Conservation (phyloP, 768 basidiomycete genomes). For the Amanita muscaria region DNA sequence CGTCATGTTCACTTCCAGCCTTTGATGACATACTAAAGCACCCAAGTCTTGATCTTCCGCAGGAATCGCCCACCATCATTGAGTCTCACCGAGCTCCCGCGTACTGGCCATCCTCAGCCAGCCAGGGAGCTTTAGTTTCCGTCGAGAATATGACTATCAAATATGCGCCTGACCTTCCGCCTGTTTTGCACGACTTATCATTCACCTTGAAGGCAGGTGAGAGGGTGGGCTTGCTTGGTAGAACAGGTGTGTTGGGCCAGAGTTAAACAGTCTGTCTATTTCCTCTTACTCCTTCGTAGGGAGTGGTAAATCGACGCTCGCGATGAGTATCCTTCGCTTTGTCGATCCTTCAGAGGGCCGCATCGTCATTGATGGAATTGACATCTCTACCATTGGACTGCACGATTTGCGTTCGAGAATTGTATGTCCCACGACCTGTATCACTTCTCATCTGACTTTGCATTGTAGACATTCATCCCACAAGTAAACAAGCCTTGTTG, state of each 20-base stretch:
- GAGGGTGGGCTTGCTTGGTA: constrained; percentile 70
- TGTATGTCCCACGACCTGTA: constrained; percentile 29
- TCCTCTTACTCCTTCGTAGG: constrained; percentile 40
- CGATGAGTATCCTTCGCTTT: constrained; percentile 21
- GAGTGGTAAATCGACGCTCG: constrained; percentile 9
- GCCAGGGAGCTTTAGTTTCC: constrained; percentile 45
- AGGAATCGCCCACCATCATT: constrained; percentile 74
- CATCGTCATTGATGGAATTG: constrained; percentile 82
- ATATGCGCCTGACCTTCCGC: constrained; percentile 78
- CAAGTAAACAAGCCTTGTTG: constrained; percentile 29
- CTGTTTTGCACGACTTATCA: constrained; percentile 68
- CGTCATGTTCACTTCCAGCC: background rate
- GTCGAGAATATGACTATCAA: constrained; percentile 74
- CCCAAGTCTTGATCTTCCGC: constrained; percentile 60
- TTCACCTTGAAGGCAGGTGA: constrained; percentile 66
- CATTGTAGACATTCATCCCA: constrained; percentile 63
- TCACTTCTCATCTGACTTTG: constrained; percentile 3
- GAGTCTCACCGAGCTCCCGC: constrained; percentile 74
- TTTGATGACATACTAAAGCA: background rate
- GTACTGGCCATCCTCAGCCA: constrained; percentile 82
- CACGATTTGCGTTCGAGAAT: constrained; percentile 74
- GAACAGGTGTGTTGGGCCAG: constrained; percentile 41
- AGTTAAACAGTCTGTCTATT: background rate
- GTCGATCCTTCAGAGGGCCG: constrained; percentile 68
- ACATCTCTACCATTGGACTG: constrained; percentile 77